These are phyloP conservation scores for Alternaria panax DNA, from an alignment of 2,329 filamentous ascomycete species.

Conservation along the genomic window DNA sequence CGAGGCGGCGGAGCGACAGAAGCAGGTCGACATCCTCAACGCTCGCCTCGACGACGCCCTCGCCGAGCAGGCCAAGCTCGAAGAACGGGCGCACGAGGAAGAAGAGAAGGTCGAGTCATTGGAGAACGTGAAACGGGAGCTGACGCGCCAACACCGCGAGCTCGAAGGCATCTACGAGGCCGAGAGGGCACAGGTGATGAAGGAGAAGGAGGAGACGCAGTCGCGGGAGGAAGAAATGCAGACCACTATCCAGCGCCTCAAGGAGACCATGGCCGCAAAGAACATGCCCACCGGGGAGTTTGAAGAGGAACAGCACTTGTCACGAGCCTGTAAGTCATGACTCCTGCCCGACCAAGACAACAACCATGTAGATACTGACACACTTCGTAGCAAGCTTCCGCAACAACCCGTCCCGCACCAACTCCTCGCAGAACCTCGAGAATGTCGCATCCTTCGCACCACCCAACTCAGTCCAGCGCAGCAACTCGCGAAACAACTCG, in stretches of 20 bases:
- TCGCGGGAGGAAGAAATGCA: slow-evolving; percentile 91
- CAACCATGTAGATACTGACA: slow-evolving; percentile 28
- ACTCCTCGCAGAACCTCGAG: slow-evolving; percentile 72
- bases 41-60: slow-evolving; percentile 84
- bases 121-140: slow-evolving; percentile 84
- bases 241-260: slow-evolving; percentile 85
- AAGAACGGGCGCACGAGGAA: slow-evolving; percentile 86
- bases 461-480: slow-evolving; percentile 81
- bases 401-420: slow-evolving; percentile 54
- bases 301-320: slow-evolving; percentile 60
- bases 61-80: slow-evolving; percentile 82
- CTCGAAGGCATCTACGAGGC: slow-evolving; percentile 92
- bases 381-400: slow-evolving; percentile 48
- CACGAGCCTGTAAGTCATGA: slow-evolving; percentile 58
- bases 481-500: slow-evolving; percentile 87
- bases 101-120: slow-evolving; percentile 83
- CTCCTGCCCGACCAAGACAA: background rate
- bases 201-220: slow-evolving; percentile 88
- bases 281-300: slow-evolving; percentile 60
- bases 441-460: slow-evolving; percentile 85
- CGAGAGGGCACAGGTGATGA: slow-evolving; percentile 83
- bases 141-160: slow-evolving; percentile 83
- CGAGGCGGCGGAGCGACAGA: slow-evolving; percentile 78
- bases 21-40: slow-evolving; percentile 85
- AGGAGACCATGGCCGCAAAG: slow-evolving; percentile 84